phyloP scores from a whole-genome alignment of 257 asterid species.

The Perilla frutescens region DNA sequence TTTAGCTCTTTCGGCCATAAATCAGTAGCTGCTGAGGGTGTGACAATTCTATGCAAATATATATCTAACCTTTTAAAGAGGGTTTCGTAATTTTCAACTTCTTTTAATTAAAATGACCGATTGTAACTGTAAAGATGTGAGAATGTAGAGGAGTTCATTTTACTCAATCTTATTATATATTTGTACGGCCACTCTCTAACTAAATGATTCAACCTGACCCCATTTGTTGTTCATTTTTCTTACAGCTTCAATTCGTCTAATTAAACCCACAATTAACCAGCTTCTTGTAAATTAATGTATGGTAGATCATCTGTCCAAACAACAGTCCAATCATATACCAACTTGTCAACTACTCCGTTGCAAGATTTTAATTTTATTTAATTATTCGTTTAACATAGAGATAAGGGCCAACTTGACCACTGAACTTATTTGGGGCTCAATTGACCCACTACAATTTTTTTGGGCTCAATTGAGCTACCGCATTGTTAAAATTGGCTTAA shows the following conservation, averaged over 20 bases:
- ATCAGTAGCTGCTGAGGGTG: slow-evolving; percentile 19
- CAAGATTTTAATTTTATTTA: not conserved
- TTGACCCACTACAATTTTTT: too few relatives aligned
- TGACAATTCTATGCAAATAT: slow-evolving; percentile 3
- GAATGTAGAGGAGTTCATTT: slow-evolving; percentile 33
- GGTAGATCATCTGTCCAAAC: slow-evolving; percentile 27
- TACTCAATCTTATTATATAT: slow-evolving; percentile 25
- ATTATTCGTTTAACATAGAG: not conserved
- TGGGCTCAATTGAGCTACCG: too few relatives aligned
- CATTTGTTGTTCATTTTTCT: slow-evolving; percentile 15
- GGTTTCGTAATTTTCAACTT: not conserved
- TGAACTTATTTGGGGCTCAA: too few relatives aligned
- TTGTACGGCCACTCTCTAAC: slow-evolving; percentile 13
- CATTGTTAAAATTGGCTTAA: too few relatives aligned
- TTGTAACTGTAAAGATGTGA: not conserved
- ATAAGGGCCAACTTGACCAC: too few relatives aligned
- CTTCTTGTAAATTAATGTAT: not conserved
- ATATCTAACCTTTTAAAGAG: not conserved
- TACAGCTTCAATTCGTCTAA: not conserved
- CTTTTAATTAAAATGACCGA: not conserved
- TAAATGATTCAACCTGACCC: slow-evolving; percentile 30
- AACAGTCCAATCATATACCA: slow-evolving; percentile 16
- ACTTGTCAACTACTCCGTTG: not conserved
- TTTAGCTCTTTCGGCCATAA: slow-evolving; percentile 41
- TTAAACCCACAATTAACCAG: not conserved